Percentiles rank a stretch among this genome's conserved stretches.
These are phyloP conservation scores for Phascolomyces articulosus DNA, from an alignment of 371 early-diverging fungal genomes.

Conservation along the genomic window DNA sequence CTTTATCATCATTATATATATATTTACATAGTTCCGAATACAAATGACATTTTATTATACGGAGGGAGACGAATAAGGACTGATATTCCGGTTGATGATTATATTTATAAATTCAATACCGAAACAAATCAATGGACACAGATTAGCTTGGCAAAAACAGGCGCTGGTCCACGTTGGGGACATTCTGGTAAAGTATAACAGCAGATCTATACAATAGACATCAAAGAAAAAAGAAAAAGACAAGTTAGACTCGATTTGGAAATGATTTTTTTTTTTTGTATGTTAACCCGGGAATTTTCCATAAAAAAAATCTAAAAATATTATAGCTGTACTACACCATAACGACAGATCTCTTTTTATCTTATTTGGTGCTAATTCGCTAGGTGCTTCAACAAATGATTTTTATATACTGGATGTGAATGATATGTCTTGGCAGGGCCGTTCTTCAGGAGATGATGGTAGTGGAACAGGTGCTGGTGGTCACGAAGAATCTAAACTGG, in stretches of 20 bases:
- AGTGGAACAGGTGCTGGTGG: neutral
- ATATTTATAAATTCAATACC: constrained; percentile 13
- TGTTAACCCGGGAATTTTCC: neutral
- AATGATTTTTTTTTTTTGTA: too few relatives aligned
- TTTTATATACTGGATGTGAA: constrained; percentile 16
- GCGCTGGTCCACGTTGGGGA: constrained; percentile 26
- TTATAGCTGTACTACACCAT: constrained; percentile 15
- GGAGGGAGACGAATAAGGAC: constrained; percentile 11
- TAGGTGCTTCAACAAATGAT: constrained; percentile 15
- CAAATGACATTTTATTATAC: constrained; percentile 12
- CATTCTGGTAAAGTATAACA: constrained; percentile 27
- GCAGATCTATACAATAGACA: too few relatives aligned
- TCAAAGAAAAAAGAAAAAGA: neutral
- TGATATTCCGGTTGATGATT: constrained; percentile 15
- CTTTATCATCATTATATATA: neutral
- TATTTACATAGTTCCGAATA: constrained; percentile 9
- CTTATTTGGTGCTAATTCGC: constrained; percentile 19
- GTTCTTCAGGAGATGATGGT: constrained; percentile 24
- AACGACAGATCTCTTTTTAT: constrained; percentile 18
- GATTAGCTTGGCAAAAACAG: constrained; percentile 9
- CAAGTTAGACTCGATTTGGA: neutral
- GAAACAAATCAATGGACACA: constrained; percentile 10
- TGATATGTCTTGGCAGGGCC: constrained; percentile 27
- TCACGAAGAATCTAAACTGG: neutral
- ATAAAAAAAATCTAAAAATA: neutral